Base-by-base conservation (phyloP, 106 monocot species). In the Acorus gramineus region DNA sequence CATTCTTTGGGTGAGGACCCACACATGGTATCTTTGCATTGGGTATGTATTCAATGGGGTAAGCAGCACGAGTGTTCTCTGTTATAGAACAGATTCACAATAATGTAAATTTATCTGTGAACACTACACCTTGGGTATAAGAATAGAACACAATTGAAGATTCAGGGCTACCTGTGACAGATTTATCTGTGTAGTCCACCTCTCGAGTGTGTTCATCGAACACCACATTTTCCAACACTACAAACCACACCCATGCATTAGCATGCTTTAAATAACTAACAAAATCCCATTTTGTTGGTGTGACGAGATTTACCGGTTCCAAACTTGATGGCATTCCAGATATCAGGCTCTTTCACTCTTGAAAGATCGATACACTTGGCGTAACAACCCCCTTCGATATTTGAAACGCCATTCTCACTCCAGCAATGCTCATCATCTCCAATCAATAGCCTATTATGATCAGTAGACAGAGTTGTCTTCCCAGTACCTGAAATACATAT, bases 371-470 rank as follows among this genome's bases (percentile, higher is more conserved):
- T 66, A 62, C 93, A 93, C 56, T 93, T 93, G 3, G 93, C 93
- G 62, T 98, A 98, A 63, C 96, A 98, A 52, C 96, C 96, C 5
- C 96, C 96, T 75, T 98, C 96, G 10, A 98, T 93, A 60, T 93
- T 93, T 47, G 93, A 93, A 42, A 93, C 83, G 11, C 93, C 93
- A 62, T 75, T 89, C 8, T 93, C 93, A 46, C 89, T 82, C 93
- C 93, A 93, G 42, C 93, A 93, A 61, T 93, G 93, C 67, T 93
- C 93, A 44, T 93, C 93, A 55, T 93, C 93, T 8, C 93, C 93
- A 48, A 93, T 86, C 8, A 93, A 81, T 42, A 84, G 68, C 54
- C 93, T 79, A 45, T 93, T 93, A 60, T 93, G 93, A 62, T 93
- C 93, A 0, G 93, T 93, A 2, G 93, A 93, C 60, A 93, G 61